Percentiles rank a stretch among this genome's conserved stretches.
Evolutionary conservation across 75 land plant genomes (phyloP).

Genomic region (Pseudotsuga menziesii): DNA sequence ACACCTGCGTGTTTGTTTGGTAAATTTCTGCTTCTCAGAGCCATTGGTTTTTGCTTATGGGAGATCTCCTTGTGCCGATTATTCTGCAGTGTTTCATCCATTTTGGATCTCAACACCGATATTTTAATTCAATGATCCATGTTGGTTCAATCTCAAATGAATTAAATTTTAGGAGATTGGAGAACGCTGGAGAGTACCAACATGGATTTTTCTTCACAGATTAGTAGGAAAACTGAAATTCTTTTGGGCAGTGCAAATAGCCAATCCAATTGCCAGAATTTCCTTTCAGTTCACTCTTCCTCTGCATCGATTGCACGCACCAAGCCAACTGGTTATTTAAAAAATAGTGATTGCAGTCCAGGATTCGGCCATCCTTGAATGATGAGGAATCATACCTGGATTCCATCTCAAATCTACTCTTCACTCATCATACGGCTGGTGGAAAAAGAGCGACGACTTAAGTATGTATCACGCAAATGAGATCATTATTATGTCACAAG

Average conservation of each 20-base stretch:
- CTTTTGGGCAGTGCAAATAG: neutral
- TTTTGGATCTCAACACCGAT: neutral
- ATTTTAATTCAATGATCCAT: neutral
- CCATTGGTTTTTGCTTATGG: neutral
- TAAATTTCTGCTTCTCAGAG: neutral
- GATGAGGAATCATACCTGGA: slow-evolving; percentile 1
- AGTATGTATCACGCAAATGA: slow-evolving; percentile 2
- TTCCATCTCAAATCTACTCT: neutral
- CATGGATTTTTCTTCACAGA: neutral
- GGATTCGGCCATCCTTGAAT: neutral
- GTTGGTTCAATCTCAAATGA: neutral
- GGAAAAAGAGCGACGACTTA: neutral
- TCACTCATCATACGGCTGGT: neutral
- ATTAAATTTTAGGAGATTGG: neutral
- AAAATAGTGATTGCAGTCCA: neutral
- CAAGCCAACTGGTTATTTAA: neutral
- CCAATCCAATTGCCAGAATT: neutral
- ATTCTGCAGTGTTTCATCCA: neutral
- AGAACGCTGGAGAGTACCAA: neutral
- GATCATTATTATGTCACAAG: too few relatives aligned
- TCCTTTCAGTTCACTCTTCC: slow-evolving; percentile 4
- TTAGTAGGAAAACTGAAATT: too few relatives aligned
- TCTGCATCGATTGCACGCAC: neutral
- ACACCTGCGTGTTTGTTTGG: neutral
- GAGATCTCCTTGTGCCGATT: neutral